Percentiles rank a stretch among this genome's conserved stretches.
These are phyloP conservation scores for Chamaecrista fasciculata DNA, from an alignment of 306 rosid genomes.

Conservation along the genomic window DNA sequence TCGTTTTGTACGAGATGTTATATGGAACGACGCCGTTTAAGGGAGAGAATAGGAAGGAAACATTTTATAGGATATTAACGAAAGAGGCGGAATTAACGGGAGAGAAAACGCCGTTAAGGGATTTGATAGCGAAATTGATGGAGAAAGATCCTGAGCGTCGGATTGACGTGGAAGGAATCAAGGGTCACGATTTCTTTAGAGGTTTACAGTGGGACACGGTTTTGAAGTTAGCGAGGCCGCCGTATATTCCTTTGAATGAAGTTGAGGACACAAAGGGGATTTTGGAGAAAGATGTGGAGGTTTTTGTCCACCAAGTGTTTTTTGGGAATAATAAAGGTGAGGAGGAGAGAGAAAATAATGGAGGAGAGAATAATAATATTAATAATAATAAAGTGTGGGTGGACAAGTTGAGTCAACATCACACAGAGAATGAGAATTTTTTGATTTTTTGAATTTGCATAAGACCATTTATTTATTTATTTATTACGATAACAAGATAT, in stretches of 20 bases:
- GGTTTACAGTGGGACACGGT: conserved; percentile 61
- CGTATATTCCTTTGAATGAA: conserved; percentile 55
- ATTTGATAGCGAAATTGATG: conserved; percentile 54
- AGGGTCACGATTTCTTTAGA: conserved; percentile 64
- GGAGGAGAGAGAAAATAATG: background rate
- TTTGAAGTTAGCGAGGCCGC: conserved; percentile 58
- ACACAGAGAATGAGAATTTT: conserved; percentile 31
- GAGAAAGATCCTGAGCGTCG: conserved; percentile 64
- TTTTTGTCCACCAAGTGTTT: conserved; percentile 57
- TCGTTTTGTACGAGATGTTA: conserved; percentile 68
- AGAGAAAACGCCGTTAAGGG: conserved; percentile 52
- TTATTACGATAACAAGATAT: background rate
- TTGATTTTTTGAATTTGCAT: conserved; percentile 41
- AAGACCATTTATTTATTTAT: background rate
- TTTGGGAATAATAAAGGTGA: conserved; percentile 14
- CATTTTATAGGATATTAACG: conserved; percentile 55
- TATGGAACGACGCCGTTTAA: conserved; percentile 77
- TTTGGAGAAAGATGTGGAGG: conserved; percentile 47
- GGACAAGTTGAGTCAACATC: conserved; percentile 24
- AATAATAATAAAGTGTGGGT: conserved; percentile 32
- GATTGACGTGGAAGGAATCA: conserved; percentile 57
- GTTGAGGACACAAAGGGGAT: conserved; percentile 33
- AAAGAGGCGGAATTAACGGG: conserved; percentile 50
- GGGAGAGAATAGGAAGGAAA: conserved; percentile 66
- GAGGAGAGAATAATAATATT: conserved; percentile 15